Base-by-base conservation (phyloP, 257 asterid species). In the Jacaranda mimosifolia region DNA sequence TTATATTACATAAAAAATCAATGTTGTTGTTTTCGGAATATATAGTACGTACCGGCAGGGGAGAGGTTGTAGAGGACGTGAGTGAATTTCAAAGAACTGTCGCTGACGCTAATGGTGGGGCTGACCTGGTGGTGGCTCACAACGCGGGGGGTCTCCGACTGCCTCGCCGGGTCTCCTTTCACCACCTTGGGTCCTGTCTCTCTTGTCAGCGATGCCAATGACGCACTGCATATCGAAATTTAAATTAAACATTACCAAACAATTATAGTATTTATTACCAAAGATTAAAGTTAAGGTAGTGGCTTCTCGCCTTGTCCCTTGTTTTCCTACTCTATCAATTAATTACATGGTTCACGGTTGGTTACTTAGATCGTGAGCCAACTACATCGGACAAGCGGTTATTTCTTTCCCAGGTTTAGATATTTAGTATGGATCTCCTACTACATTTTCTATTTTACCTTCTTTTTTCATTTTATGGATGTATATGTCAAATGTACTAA, bases 11-110 rank as follows among this genome's bases (percentile, higher is more conserved):
- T 26, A 26, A 26, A 26, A 26, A 26, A 26, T 12, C 9, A 18
- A 26, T 17, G 11, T 21, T 45, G 35, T 49, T 9, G 1, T 38
- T 6, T 49, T 63, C 4, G 9, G 67, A 64, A 62, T 2, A 14
- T 77, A 38, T 15, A 9, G 13, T 70, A 53, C 1, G 2, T 84
- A 89, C 93, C 91, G 3, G 89, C 90, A 17, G 94, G 91, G 0
- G 94, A 85, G 56, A 89, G 89, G 81, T 89, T 89, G 86, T 89
- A 87, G 56, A 89, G 94, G 52, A 89, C 81, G 65, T 89, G 94
- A 9, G 94, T 89, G 83, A 89, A 89, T 70, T 89, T 89, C 80
- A 89, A 70, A 53, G 94, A 80, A 43, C 94, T 89, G 65, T 89
- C 94, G 72, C 90, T 89, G 77, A 84, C 85, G 74, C 70, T 80